These are phyloP conservation scores for Lactarius quietus DNA, from an alignment of 768 basidiomycete genomes.

Conservation along the genomic window DNA sequence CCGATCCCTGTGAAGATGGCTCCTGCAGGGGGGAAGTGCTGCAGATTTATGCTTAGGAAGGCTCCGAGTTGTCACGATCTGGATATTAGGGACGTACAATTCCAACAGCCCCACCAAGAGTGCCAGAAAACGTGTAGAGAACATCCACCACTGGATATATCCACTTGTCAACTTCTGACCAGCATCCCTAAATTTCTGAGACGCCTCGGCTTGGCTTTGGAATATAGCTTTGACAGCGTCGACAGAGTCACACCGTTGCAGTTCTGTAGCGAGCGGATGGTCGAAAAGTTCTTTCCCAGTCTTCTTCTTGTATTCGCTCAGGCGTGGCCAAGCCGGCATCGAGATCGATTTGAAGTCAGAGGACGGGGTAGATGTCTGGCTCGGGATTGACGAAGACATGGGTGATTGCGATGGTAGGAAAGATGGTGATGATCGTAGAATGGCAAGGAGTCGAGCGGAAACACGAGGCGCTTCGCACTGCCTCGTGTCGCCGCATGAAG, in stretches of 20 bases:
- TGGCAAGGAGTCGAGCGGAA: neutral
- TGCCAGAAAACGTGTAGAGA: neutral
- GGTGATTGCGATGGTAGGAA: neutral
- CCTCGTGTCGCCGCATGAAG: too few species aligned
- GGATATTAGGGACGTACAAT: neutral
- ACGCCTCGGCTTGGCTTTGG: neutral
- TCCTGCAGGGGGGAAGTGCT: conserved; percentile 1
- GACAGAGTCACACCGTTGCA: conserved; percentile 3
- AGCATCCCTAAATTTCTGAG: neutral
- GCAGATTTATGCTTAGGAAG: neutral
- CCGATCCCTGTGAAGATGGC: neutral
- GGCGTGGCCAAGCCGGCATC: conserved; percentile 1
- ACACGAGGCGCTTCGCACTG: neutral
- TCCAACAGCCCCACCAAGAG: too few species aligned
- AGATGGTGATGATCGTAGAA: neutral
- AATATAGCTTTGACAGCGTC: neutral
- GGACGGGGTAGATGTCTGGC: neutral
- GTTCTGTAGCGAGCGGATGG: neutral
- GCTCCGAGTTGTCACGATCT: neutral
- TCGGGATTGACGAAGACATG: neutral
- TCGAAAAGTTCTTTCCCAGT: neutral
- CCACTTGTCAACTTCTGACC: neutral
- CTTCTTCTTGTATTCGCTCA: neutral
- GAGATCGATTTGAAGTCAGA: conserved; percentile 1
- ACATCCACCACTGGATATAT: neutral